phyloP scores from a whole-genome alignment of 2,329 filamentous ascomycete genomes.

The Fusarium protoensiforme region DNA sequence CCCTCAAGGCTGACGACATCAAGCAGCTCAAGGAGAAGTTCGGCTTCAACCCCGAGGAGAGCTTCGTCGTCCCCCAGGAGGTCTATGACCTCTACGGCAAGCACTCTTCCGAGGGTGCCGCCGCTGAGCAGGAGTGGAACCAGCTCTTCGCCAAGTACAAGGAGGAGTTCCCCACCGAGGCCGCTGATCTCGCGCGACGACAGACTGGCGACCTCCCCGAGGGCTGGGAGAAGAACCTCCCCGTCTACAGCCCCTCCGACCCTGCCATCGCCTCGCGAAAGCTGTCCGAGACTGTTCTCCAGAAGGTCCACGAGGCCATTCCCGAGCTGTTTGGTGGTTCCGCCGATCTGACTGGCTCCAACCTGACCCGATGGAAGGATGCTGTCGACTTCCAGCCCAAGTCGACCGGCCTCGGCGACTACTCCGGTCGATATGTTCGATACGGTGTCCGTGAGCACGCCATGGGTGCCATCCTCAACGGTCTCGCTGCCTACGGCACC shows the following conservation, averaged over 20 bases:
- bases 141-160: conserved; percentile 89
- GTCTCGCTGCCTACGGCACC: conserved; percentile 93
- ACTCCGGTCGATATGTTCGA: conserved; percentile 89
- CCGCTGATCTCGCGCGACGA: conserved; percentile 84
- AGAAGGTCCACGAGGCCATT: conserved; percentile 83
- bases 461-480: conserved; percentile 95
- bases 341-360: conserved; percentile 97
- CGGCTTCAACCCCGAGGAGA: conserved; percentile 94
- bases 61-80: conserved; percentile 91
- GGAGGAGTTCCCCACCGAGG: conserved; percentile 80
- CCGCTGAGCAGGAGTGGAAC: conserved; percentile 95
- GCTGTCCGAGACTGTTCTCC: conserved; percentile 92
- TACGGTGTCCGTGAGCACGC: conserved; percentile 93
- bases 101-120: conserved; percentile 86
- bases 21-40: conserved; percentile 95
- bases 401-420: conserved; percentile 85
- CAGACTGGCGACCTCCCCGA: conserved; percentile 86
- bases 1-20: conserved; percentile 94
- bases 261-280: conserved; percentile 91
- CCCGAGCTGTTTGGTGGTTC: conserved; percentile 96
- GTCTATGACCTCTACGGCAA: conserved; percentile 93
- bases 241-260: conserved; percentile 89
- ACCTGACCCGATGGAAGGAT: conserved; percentile 98
- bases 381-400: conserved; percentile 98
- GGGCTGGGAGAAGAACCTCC: conserved; percentile 95